phyloP scores from a whole-genome alignment of 1,284 basidiomycete genomes.

The Moesziomyces sp. region DNA sequence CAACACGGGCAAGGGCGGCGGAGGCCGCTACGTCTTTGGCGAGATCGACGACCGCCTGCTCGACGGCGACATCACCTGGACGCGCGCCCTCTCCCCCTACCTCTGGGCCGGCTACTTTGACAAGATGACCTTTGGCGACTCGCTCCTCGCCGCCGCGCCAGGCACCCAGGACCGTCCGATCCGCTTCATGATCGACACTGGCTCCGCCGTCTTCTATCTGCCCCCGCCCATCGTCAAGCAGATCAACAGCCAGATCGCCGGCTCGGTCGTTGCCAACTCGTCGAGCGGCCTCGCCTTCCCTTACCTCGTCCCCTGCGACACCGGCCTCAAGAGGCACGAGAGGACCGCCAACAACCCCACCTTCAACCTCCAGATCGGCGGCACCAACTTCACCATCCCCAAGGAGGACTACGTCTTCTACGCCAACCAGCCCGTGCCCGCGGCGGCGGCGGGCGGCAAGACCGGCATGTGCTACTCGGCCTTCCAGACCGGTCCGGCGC shows the following conservation, averaged over 20 bases:
- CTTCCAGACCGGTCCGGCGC: conserved; percentile 49
- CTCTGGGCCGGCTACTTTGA: conserved; percentile 53
- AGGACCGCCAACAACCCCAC: conserved; percentile 25
- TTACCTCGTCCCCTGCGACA: conserved; percentile 56
- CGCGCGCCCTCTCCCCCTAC: conserved; percentile 33
- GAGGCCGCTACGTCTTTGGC: conserved; percentile 56
- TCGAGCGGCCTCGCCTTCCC: conserved; percentile 34
- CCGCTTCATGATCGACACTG: conserved; percentile 55
- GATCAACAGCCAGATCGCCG: conserved; percentile 49
- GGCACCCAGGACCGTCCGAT: conserved; percentile 23
- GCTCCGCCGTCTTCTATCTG: conserved; percentile 50
- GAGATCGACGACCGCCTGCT: conserved; percentile 44
- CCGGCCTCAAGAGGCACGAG: conserved; percentile 50
- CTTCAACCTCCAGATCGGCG: conserved; percentile 39
- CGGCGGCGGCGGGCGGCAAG: conserved; percentile 33
- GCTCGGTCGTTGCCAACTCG: conserved; percentile 31
- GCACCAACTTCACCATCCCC: conserved; percentile 48
- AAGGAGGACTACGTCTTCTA: conserved; percentile 55
- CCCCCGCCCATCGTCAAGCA: conserved; percentile 30
- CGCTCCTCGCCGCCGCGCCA: conserved; percentile 19
- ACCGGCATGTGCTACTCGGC: conserved; percentile 50
- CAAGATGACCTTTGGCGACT: conserved; percentile 44
- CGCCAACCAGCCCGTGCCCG: conserved; percentile 46
- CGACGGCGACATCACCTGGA: conserved; percentile 47
- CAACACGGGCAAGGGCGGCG: conserved; percentile 50